Percentiles rank a stretch among this genome's conserved stretches.
phyloP scores from a whole-genome alignment of 345 rosid species.

The Geranium rotundifolium region DNA sequence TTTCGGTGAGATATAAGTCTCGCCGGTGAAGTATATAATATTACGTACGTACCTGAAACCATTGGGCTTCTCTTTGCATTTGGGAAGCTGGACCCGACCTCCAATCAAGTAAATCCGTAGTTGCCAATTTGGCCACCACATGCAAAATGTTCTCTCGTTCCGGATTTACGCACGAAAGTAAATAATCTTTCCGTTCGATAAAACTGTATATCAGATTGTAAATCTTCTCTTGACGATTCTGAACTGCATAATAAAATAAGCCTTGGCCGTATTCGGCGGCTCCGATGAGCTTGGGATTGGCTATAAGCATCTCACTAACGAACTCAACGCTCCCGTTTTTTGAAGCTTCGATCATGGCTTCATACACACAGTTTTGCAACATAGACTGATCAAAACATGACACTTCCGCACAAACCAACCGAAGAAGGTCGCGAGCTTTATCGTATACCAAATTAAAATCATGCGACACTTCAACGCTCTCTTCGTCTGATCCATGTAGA shows the following conservation, averaged over 20 bases:
- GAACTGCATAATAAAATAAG: neutral
- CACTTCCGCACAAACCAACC: neutral
- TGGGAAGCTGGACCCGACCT: constrained; percentile 8
- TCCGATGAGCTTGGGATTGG: neutral
- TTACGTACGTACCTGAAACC: constrained; percentile 16
- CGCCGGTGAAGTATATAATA: too few relatives aligned
- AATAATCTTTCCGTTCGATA: neutral
- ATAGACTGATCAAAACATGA: neutral
- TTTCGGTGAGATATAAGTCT: too few relatives aligned
- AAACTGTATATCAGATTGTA: neutral
- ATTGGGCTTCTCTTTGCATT: constrained; percentile 2
- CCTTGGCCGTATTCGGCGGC: neutral
- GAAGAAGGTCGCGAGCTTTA: neutral
- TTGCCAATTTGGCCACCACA: neutral
- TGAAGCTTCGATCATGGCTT: neutral
- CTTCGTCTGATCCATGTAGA: too few relatives aligned
- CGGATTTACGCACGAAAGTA: neutral
- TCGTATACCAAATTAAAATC: neutral
- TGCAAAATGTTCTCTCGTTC: constrained; percentile 2
- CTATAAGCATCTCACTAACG: neutral
- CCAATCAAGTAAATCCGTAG: constrained; percentile 1
- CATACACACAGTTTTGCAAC: neutral
- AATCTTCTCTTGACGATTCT: neutral
- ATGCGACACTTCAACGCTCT: neutral
- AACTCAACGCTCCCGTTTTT: neutral